phyloP scores from a whole-genome alignment of 495 filamentous ascomycete species.

The Xylaria palmicola region DNA sequence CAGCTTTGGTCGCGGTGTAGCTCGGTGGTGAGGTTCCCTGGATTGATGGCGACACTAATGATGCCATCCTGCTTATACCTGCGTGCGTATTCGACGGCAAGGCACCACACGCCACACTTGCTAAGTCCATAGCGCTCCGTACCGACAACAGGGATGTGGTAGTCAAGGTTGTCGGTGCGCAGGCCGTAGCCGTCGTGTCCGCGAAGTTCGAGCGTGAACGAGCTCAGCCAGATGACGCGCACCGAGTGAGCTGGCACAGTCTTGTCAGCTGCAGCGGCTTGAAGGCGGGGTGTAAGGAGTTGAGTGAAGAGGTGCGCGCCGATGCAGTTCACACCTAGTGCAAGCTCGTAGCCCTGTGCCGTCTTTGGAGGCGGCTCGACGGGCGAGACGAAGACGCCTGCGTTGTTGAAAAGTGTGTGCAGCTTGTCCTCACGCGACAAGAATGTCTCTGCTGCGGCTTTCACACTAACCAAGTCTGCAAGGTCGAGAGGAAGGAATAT shows the following conservation, averaged over 20 bases:
- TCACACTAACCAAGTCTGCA: conserved; percentile 15
- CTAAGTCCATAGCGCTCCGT: conserved; percentile 17
- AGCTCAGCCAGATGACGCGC: conserved; percentile 39
- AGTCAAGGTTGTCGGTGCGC: conserved; percentile 30
- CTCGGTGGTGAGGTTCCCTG: conserved; percentile 38
- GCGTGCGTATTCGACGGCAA: conserved; percentile 18
- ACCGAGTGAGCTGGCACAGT: conserved; percentile 26
- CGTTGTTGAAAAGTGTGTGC: conserved; percentile 25
- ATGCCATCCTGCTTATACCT: conserved; percentile 18
- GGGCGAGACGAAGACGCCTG: conserved; percentile 33
- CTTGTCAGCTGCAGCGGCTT: conserved; percentile 30
- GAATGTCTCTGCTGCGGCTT: conserved; percentile 18
- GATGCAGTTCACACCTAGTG: conserved; percentile 43
- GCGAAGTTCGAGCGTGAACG: conserved; percentile 18
- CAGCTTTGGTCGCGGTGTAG: conserved; percentile 18
- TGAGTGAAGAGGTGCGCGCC: conserved; percentile 43
- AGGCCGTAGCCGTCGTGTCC: conserved; percentile 32
- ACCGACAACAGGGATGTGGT: neutral
- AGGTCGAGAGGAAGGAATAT: conserved; percentile 23
- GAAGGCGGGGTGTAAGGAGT: conserved; percentile 40
- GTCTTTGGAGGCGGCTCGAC: conserved; percentile 20
- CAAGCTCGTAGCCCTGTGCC: conserved; percentile 41
- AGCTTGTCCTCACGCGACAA: conserved; percentile 16
- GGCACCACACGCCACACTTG: conserved; percentile 22
- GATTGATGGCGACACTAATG: conserved; percentile 34